These are phyloP conservation scores for Populus deltoides DNA, from an alignment of 345 rosid species.

Conservation along the genomic window DNA sequence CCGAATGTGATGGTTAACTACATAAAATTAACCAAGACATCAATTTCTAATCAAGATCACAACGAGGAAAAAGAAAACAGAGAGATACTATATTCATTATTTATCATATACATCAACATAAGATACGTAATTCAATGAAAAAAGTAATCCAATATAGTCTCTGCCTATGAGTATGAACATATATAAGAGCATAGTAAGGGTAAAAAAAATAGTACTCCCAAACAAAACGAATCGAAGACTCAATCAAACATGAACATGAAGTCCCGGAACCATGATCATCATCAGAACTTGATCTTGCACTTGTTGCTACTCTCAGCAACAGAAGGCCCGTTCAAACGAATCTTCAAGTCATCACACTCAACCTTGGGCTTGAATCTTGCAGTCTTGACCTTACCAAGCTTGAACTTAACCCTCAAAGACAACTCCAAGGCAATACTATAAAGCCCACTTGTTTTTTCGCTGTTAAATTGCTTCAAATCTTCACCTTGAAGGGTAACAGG, in stretches of 20 bases:
- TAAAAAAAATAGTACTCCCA: neutral
- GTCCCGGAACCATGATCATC: neutral
- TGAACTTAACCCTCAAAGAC: constrained; percentile 56
- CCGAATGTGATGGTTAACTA: too few relatives aligned
- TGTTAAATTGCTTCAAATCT: constrained; percentile 22
- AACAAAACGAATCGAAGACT: neutral
- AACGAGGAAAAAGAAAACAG: neutral
- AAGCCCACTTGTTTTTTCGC: constrained; percentile 38
- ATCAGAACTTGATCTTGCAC: constrained; percentile 30
- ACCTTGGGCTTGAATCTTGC: constrained; percentile 50
- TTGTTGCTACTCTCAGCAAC: constrained; percentile 32
- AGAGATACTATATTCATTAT: neutral
- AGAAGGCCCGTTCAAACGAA: constrained; percentile 42
- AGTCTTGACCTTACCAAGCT: constrained; percentile 51
- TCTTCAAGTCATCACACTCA: constrained; percentile 56
- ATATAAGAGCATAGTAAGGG: neutral
- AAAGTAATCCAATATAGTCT: neutral
- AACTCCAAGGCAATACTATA: constrained; percentile 55
- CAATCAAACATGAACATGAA: neutral
- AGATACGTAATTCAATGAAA: neutral
- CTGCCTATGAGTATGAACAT: neutral
- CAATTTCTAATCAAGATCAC: too few relatives aligned
- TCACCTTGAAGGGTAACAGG: constrained; percentile 29
- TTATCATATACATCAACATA: neutral
- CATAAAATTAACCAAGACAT: too few relatives aligned